Conservation (phyloP, 345 rosid species). For the Noccaea caerulescens region DNA sequence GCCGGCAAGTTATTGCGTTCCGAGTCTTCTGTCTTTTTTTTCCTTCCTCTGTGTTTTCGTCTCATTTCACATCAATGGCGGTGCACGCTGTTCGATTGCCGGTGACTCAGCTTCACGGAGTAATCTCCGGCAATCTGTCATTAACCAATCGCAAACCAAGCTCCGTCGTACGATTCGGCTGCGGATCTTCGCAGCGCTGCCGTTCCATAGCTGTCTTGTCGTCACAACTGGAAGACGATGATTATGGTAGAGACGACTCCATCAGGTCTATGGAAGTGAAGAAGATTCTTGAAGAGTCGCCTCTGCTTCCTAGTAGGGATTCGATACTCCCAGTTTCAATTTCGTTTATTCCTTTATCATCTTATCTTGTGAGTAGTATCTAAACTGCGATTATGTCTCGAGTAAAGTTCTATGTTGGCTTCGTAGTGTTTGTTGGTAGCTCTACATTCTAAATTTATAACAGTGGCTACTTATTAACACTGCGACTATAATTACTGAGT, state of each 20-base stretch:
- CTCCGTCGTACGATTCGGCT: slow-evolving; percentile 16
- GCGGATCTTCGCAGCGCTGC: slow-evolving; percentile 36
- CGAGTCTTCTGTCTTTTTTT: background rate
- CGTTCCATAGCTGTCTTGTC: slow-evolving; percentile 39
- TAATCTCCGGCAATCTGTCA: slow-evolving; percentile 37
- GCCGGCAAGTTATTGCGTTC: slow-evolving; percentile 29
- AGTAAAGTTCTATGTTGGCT: background rate
- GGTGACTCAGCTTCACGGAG: slow-evolving; percentile 36
- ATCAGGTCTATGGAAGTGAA: slow-evolving; percentile 50
- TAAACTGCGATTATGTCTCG: background rate
- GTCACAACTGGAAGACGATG: slow-evolving; percentile 43
- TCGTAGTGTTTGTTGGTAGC: background rate
- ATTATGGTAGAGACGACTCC: slow-evolving; percentile 30
- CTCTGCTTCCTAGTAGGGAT: slow-evolving; percentile 67
- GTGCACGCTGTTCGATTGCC: slow-evolving; percentile 49
- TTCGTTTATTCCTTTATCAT: background rate
- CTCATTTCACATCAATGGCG: slow-evolving; percentile 50
- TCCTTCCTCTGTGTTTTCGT: slow-evolving; percentile 13
- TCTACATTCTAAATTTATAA: background rate
- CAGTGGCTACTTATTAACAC: background rate
- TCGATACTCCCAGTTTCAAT: background rate
- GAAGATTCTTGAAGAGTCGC: slow-evolving; percentile 47
- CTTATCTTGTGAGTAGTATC: background rate
- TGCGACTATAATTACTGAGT: background rate
- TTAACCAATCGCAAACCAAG: slow-evolving; percentile 37